Conservation (phyloP, 257 asterid species). For the Linaria vulgaris region DNA sequence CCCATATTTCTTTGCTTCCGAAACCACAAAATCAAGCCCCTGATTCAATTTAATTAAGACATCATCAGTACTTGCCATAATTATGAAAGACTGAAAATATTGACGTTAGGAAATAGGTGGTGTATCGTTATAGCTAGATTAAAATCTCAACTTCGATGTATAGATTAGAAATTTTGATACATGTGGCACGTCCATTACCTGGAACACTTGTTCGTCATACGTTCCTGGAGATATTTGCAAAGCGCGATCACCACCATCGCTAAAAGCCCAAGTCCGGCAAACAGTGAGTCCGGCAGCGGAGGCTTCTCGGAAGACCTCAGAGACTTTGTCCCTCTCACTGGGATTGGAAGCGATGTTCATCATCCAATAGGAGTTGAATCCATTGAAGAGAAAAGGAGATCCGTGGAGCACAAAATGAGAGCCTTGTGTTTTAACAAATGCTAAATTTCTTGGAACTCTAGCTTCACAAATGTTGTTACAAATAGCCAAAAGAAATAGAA, state of each 20-base stretch:
- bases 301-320: slow-evolving; percentile 33
- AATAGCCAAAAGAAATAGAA: slow-evolving; percentile 19
- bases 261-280: slow-evolving; percentile 54
- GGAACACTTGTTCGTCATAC: slow-evolving; percentile 49
- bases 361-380: slow-evolving; percentile 55
- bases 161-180: too few relatives aligned
- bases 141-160: too few relatives aligned
- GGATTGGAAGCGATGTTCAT: slow-evolving; percentile 48
- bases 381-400: slow-evolving; percentile 45
- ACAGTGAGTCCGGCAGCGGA: slow-evolving; percentile 40
- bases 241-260: slow-evolving; percentile 40
- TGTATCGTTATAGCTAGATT: too few relatives aligned
- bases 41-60: neutral
- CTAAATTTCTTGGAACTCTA: slow-evolving; percentile 24
- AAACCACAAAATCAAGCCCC: slow-evolving; percentile 59
- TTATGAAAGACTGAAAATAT: too few relatives aligned
- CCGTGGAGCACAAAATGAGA: slow-evolving; percentile 39
- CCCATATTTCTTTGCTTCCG: slow-evolving; percentile 41
- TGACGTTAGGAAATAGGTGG: too few relatives aligned
- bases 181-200: slow-evolving; percentile 24
- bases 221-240: slow-evolving; percentile 46
- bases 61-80: too few relatives aligned
- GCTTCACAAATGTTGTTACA: slow-evolving; percentile 16
- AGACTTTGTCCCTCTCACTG: slow-evolving; percentile 36
- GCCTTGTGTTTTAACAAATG: slow-evolving; percentile 32